A percentile compares a stretch with the other conserved stretches of the same genome.
These are phyloP conservation scores for Erodium chrysanthum DNA, from an alignment of 441 rosid species.

Conservation along the genomic window DNA sequence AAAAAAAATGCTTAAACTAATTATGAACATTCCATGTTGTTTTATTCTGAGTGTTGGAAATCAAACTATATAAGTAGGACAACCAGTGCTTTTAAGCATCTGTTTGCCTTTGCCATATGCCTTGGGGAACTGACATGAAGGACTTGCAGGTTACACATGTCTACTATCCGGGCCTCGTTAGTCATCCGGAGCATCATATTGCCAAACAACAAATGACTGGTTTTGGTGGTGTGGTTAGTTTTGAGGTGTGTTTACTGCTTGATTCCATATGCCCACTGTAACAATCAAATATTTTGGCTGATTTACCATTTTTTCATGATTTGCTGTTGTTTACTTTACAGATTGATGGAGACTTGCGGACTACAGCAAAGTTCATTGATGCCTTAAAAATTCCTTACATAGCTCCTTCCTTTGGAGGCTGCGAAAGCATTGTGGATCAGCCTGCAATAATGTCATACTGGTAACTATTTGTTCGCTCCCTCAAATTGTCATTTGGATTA, in stretches of 20 bases:
- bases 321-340: constrained; percentile 18
- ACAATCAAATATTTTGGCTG: neutral
- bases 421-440: constrained; percentile 94
- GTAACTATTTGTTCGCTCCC: constrained; percentile 25
- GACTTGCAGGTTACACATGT: constrained; percentile 64
- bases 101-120: neutral
- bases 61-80: neutral
- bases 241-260: constrained; percentile 47
- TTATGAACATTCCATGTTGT: neutral
- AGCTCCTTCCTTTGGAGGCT: constrained; percentile 95
- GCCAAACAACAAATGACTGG: constrained; percentile 95
- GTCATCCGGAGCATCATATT: constrained; percentile 84
- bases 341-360: constrained; percentile 68
- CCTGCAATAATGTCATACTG: constrained; percentile 97
- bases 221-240: constrained; percentile 95
- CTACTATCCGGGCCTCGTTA: constrained; percentile 79
- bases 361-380: constrained; percentile 68
- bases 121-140: neutral
- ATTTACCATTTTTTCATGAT: neutral
- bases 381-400: constrained; percentile 85
- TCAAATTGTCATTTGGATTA: neutral
- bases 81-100: neutral
- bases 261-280: neutral
- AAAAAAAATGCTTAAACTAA: neutral
- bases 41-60: neutral